Evolutionary conservation across 495 filamentous ascomycete genomes (phyloP).

Genomic region (Aspergillus nidulans): DNA sequence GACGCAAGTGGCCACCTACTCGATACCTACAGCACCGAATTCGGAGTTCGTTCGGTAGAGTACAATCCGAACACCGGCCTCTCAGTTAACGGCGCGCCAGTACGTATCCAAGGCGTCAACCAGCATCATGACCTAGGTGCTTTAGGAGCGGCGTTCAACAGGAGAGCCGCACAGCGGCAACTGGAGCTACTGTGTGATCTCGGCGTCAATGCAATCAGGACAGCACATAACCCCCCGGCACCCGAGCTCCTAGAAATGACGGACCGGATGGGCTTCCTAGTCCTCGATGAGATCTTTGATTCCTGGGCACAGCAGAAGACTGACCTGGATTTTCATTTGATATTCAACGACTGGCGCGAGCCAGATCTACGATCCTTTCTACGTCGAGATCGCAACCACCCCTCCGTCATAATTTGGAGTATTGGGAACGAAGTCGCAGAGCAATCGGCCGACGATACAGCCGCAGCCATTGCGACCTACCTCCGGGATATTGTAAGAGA

Average conservation of each 20-base stretch:
- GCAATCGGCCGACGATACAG: neutral
- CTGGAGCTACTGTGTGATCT: neutral
- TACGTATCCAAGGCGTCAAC: conserved; percentile 1
- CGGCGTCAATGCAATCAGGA: conserved; percentile 6
- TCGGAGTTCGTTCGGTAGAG: neutral
- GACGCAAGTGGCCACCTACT: neutral
- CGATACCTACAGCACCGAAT: neutral
- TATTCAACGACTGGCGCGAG: conserved; percentile 7
- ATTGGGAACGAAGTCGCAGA: conserved; percentile 4
- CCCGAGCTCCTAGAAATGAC: conserved; percentile 5
- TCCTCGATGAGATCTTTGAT: conserved; percentile 5
- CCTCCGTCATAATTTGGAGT: conserved; percentile 6
- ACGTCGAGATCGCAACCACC: conserved; percentile 5
- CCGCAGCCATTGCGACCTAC: neutral
- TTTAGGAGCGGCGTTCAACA: neutral
- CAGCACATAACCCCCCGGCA: conserved; percentile 6
- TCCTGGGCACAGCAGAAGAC: neutral
- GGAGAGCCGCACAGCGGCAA: neutral
- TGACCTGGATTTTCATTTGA: neutral
- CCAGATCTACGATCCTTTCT: conserved; percentile 5
- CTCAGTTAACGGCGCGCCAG: neutral
- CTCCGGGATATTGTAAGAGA: neutral
- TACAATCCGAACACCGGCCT: neutral
- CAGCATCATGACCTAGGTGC: conserved; percentile 7
- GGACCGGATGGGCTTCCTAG: conserved; percentile 6